Base-by-base conservation (phyloP, 441 rosid genomes). In the Jatropha multifida region DNA sequence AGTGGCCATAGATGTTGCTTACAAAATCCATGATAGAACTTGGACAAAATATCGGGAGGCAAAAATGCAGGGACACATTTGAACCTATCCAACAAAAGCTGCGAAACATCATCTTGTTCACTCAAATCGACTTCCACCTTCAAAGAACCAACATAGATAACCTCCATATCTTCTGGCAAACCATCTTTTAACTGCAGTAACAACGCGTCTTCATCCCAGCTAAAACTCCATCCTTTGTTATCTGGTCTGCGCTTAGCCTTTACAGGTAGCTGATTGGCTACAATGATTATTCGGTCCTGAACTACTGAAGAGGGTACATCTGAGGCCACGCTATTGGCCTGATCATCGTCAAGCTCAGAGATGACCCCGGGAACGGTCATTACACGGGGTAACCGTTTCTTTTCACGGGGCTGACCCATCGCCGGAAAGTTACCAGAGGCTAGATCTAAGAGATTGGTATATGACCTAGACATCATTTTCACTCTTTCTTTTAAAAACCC, bases 1-100 rank as follows among this genome's bases (percentile, higher is more conserved):
- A 90, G 92, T 0, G 96, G 96, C 96, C 96, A 90, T 74, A 90
- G 85, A 83, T 90, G 93, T 79, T 89, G 96, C 83, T 90, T 90
- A 65, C 96, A 90, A 26, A 90, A 90, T 40, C 96, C 96, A 40
- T 90, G 92, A 78, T 90, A 90, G 77, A 84, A 89, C 85, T 87
- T 90, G 12, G 90, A 54, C 82, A 88, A 81, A 78, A 90, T 89
- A 23, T 88, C 90, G 1, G 89, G 83, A 0, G 96, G 96, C 75
- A 90, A 72, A 83, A 90, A 90, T 26, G 96, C 96, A 0, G 96
- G 89, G 6, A 90, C 93, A 74, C 93, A 90, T 83, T 90, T 90
- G 71, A 90, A 90, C 78, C 81, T 89, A 72, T 90, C 93, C 84
- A 90, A 74, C 83, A 90, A 78, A 65, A 90, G 84, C 88, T 85